Percentiles rank a stretch among this genome's conserved stretches.
Conservation (phyloP, 2,329 filamentous ascomycete genomes). For the Cercospora citrullina region DNA sequence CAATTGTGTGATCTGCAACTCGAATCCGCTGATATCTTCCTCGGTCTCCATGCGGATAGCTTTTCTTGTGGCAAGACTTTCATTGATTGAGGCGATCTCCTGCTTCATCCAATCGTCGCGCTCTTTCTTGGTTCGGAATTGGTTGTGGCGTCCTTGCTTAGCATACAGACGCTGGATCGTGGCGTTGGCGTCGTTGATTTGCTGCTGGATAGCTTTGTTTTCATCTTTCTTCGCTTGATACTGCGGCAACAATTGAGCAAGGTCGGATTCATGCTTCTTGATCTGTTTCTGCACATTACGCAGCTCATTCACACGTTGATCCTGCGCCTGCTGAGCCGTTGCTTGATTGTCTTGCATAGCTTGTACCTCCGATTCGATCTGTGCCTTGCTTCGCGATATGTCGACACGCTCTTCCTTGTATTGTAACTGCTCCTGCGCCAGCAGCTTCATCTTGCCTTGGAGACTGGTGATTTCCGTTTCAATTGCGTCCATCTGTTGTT, state of each 20-base stretch:
- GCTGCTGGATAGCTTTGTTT: slow-evolving; percentile 68
- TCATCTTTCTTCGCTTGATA: slow-evolving; percentile 72
- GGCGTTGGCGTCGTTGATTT: slow-evolving; percentile 74
- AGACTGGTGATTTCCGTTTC: slow-evolving; percentile 78
- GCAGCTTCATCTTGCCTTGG: slow-evolving; percentile 77
- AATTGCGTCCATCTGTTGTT: slow-evolving; percentile 75
- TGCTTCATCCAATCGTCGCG: slow-evolving; percentile 78
- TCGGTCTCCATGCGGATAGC: slow-evolving; percentile 80
- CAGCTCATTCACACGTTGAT: slow-evolving; percentile 70
- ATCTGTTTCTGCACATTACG: slow-evolving; percentile 73
- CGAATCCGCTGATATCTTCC: slow-evolving; percentile 75
- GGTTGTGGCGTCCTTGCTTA: slow-evolving; percentile 85
- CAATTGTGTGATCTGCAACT: slow-evolving; percentile 68
- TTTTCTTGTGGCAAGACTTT: slow-evolving; percentile 75
- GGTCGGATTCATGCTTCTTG: slow-evolving; percentile 70
- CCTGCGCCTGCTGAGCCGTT: slow-evolving; percentile 70
- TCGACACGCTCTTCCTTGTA: slow-evolving; percentile 88
- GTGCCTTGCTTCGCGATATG: slow-evolving; percentile 74
- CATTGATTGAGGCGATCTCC: slow-evolving; percentile 78
- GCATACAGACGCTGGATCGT: slow-evolving; percentile 77
- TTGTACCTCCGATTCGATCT: slow-evolving; percentile 82
- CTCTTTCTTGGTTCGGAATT: slow-evolving; percentile 85
- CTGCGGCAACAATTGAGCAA: slow-evolving; percentile 72
- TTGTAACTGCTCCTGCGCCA: slow-evolving; percentile 81
- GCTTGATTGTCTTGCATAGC: slow-evolving; percentile 80